Evolutionary conservation across 2,329 filamentous ascomycete species (phyloP).

Genomic region (Sclerotinia spermophila): DNA sequence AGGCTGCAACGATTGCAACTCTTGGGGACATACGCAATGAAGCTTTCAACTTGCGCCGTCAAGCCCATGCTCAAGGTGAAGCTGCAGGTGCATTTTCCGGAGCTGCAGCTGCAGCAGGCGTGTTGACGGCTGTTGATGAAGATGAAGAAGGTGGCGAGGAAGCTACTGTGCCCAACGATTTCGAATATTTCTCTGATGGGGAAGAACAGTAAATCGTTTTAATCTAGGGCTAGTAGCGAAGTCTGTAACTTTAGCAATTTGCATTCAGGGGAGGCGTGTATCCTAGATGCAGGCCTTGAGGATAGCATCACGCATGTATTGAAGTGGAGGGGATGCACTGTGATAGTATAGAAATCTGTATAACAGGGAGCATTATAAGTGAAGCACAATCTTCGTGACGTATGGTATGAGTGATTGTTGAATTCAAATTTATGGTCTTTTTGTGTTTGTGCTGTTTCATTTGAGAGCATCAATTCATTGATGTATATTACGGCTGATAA

Average conservation of each 20-base stretch:
- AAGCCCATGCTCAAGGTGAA: conserved; percentile 37
- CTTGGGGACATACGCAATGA: conserved; percentile 34
- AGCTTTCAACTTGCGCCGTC: conserved; percentile 41
- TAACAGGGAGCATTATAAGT: conserved; percentile 11
- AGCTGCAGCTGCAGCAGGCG: conserved; percentile 70
- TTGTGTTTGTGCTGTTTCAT: background rate
- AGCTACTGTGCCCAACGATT: conserved; percentile 65
- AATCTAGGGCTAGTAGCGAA: background rate
- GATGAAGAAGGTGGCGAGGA: conserved; percentile 72
- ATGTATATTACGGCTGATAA: background rate
- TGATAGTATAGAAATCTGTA: conserved; percentile 18
- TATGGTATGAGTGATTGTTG: background rate
- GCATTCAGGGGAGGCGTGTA: conserved; percentile 11
- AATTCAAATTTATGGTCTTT: background rate
- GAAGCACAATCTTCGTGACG: background rate
- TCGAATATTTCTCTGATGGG: conserved; percentile 66
- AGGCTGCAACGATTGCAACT: conserved; percentile 46
- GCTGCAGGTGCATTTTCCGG: conserved; percentile 39
- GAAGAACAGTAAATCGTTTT: conserved; percentile 30
- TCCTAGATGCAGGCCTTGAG: background rate
- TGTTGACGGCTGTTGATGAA: conserved; percentile 84
- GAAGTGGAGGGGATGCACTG: background rate
- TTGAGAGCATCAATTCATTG: background rate
- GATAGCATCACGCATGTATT: conserved; percentile 1
- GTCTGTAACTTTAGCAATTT: conserved; percentile 15